phyloP scores from a whole-genome alignment of 805 yeast species.

The Starmerella powellii region DNA sequence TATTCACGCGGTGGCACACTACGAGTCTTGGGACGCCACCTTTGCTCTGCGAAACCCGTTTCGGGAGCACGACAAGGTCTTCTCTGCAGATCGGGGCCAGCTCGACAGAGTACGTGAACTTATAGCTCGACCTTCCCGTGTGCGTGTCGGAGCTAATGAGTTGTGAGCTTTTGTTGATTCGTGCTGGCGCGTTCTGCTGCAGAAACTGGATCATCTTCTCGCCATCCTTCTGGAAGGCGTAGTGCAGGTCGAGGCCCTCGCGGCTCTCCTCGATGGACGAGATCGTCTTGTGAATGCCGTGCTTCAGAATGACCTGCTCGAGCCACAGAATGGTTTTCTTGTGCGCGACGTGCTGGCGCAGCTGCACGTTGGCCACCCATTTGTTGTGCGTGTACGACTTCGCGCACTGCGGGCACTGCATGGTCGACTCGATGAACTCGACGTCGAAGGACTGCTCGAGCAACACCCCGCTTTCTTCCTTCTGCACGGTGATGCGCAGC shows the following conservation, averaged over 20 bases:
- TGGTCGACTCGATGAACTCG: conserved; percentile 82
- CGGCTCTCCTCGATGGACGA: conserved; percentile 82
- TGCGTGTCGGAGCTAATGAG: conserved; percentile 86
- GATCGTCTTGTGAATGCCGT: conserved; percentile 87
- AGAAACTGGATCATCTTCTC: conserved; percentile 87
- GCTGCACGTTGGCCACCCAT: conserved; percentile 96
- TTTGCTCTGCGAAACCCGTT: conserved; percentile 66
- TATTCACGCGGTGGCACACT: conserved; percentile 72
- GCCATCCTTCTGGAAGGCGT: conserved; percentile 80
- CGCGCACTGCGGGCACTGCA: conserved; percentile 99
- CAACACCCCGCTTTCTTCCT: conserved; percentile 86
- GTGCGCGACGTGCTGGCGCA: conserved; percentile 93
- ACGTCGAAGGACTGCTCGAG: conserved; percentile 92
- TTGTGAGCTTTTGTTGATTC: conserved; percentile 75
- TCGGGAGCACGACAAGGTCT: conserved; percentile 85
- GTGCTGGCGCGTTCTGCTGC: conserved; percentile 71
- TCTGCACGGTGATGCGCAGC: conserved; percentile 86
- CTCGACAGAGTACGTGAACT: conserved; percentile 86
- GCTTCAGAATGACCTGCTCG: conserved; percentile 87
- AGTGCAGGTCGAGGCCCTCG: conserved; percentile 93
- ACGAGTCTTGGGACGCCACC: conserved; percentile 77
- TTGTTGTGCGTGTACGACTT: conserved; percentile 92
- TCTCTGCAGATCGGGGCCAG: conserved; percentile 95
- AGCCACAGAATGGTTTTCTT: conserved; percentile 91
- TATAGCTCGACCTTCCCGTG: conserved; percentile 74